Evolutionary conservation across 139 green algal genomes (phyloP).

Genomic region (Raphidocelis subcapitata): DNA sequence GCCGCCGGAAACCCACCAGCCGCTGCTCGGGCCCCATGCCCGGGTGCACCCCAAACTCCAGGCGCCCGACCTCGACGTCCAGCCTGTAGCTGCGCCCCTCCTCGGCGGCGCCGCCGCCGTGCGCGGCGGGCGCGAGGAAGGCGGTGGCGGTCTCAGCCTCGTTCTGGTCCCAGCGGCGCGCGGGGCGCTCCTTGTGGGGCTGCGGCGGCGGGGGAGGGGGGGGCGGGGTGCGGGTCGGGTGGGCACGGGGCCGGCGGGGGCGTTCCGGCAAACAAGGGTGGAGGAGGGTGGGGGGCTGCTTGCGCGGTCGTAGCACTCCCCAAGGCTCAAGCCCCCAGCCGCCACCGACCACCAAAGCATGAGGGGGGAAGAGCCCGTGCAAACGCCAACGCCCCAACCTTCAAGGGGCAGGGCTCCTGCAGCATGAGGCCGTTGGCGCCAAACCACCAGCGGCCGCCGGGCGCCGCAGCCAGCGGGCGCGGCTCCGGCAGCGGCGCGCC

Average conservation of each 20-base stretch:
- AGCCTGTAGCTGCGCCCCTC: conserved; percentile 41
- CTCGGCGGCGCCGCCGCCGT: conserved; percentile 5
- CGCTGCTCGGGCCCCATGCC: conserved; percentile 57
- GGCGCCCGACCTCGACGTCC: conserved; percentile 51
- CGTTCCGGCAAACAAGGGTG: too few species aligned
- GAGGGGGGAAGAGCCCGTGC: not conserved
- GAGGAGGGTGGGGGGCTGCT: too few species aligned
- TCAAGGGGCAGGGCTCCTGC: conserved; percentile 35
- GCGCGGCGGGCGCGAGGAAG: conserved; percentile 31
- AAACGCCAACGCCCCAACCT: conserved; percentile 23
- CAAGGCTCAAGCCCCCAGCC: too few species aligned
- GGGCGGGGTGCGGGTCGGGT: too few species aligned
- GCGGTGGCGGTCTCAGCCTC: conserved; percentile 28
- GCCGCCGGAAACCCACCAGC: conserved; percentile 60
- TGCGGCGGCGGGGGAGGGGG: too few species aligned
- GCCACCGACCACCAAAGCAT: not conserved
- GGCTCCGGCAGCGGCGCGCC: not conserved
- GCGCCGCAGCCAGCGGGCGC: not conserved
- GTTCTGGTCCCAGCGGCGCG: conserved; percentile 49
- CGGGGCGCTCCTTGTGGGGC: conserved; percentile 39
- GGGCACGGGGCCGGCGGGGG: too few species aligned
- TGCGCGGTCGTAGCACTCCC: too few species aligned
- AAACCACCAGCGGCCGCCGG: conserved; percentile 24
- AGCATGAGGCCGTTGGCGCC: conserved; percentile 52
- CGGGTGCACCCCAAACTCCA: conserved; percentile 60